phyloP scores from a whole-genome alignment of 2,329 filamentous ascomycete genomes.

The Beauveria caledonica region DNA sequence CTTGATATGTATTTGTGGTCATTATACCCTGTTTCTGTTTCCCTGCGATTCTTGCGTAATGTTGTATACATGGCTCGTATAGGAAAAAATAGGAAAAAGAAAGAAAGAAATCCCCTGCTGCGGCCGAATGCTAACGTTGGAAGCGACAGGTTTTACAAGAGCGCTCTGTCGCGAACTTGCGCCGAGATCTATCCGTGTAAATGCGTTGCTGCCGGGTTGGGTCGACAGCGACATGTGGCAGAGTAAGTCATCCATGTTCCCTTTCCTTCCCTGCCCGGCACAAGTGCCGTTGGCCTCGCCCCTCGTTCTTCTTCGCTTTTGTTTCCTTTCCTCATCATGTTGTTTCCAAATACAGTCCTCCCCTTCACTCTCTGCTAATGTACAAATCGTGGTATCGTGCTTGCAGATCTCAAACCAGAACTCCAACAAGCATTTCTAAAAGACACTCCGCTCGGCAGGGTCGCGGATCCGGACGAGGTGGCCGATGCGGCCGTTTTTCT shows the following conservation, averaged over 20 bases:
- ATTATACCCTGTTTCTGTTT: neutral
- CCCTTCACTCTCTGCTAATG: conserved; percentile 24
- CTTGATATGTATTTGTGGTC: neutral
- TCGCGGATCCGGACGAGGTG: conserved; percentile 62
- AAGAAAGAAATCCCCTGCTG: neutral
- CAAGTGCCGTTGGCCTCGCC: conserved; percentile 5
- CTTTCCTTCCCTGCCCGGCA: neutral
- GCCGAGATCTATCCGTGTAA: conserved; percentile 58
- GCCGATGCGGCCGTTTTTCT: conserved; percentile 78
- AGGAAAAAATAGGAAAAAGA: neutral
- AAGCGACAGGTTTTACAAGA: conserved; percentile 52
- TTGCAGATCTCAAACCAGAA: conserved; percentile 29
- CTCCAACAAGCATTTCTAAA: conserved; percentile 31
- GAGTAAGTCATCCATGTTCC: conserved; percentile 38
- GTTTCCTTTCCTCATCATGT: neutral
- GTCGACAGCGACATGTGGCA: conserved; percentile 73
- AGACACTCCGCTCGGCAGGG: conserved; percentile 55
- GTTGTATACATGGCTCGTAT: neutral
- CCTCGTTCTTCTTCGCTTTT: neutral
- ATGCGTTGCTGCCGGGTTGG: conserved; percentile 76
- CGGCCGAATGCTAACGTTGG: neutral
- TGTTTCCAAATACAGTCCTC: neutral
- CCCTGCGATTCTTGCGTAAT: neutral
- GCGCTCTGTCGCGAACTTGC: conserved; percentile 57
- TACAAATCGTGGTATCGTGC: conserved; percentile 23